phyloP scores from a whole-genome alignment of 495 filamentous ascomycete genomes.

The Trichoderma reesei region DNA sequence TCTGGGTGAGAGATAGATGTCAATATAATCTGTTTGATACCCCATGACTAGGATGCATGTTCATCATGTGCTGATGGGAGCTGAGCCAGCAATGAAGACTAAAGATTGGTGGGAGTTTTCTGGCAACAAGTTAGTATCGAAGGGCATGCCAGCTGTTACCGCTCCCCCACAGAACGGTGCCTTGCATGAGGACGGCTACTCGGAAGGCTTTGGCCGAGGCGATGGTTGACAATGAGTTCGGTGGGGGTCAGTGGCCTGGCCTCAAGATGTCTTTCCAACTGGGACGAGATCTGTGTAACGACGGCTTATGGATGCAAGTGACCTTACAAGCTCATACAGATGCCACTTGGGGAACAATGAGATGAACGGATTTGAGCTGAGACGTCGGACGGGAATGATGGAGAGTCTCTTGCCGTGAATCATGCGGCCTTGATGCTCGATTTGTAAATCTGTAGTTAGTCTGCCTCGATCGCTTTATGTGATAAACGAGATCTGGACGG shows the following conservation, averaged over 20 bases:
- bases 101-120: neutral
- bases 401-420: no score
- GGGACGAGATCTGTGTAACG: no score
- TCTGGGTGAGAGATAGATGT: neutral
- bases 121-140: neutral
- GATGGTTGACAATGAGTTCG: neutral
- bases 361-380: no score
- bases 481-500: neutral
- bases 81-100: neutral
- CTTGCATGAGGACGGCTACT: constrained; percentile 6
- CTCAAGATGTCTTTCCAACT: no score
- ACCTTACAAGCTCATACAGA: no score
- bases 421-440: no score
- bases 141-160: neutral
- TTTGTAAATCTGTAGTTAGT: no score
- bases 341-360: no score
- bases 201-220: neutral
- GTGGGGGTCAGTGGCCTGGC: neutral
- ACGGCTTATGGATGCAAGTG: no score
- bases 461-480: neutral
- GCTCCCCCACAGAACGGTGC: constrained; percentile 6
- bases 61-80: neutral
- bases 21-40: neutral
- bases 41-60: neutral
- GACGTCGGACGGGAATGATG: no score